Evolutionary conservation across 2,329 filamentous ascomycete genomes (phyloP).

Genomic region (Trichophyton verrucosum): DNA sequence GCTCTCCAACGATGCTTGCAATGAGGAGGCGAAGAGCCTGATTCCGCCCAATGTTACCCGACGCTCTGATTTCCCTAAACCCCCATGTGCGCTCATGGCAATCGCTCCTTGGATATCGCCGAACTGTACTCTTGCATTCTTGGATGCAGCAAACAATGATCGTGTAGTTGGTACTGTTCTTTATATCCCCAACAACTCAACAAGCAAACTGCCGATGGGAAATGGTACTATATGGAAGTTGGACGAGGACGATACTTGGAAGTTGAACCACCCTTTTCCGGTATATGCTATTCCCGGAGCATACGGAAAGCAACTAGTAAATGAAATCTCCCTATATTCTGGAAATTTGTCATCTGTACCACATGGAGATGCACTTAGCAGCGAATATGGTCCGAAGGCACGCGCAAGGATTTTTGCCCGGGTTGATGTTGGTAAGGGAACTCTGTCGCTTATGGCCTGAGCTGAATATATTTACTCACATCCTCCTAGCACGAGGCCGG

Average conservation of each 20-base stretch:
- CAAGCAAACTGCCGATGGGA: slow-evolving; percentile 51
- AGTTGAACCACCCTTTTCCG: slow-evolving; percentile 56
- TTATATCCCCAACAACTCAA: slow-evolving; percentile 38
- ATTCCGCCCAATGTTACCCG: slow-evolving; percentile 66
- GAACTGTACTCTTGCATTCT: slow-evolving; percentile 60
- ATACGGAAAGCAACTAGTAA: slow-evolving; percentile 56
- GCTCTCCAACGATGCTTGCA: slow-evolving; percentile 51
- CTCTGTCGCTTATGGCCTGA: not conserved
- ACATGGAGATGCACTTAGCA: slow-evolving; percentile 20
- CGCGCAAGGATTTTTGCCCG: slow-evolving; percentile 41
- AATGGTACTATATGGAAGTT: slow-evolving; percentile 59
- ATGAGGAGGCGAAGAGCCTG: slow-evolving; percentile 48
- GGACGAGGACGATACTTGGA: slow-evolving; percentile 59
- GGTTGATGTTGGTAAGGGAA: slow-evolving; percentile 34
- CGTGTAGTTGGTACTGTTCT: slow-evolving; percentile 49
- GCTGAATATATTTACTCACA: not conserved
- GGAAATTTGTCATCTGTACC: slow-evolving; percentile 49
- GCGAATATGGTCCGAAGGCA: slow-evolving; percentile 29
- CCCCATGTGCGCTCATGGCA: slow-evolving; percentile 62
- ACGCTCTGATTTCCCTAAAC: slow-evolving; percentile 50
- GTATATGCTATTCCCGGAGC: slow-evolving; percentile 67
- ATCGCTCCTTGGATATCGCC: slow-evolving; percentile 74
- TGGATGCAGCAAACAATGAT: slow-evolving; percentile 50
- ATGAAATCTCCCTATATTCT: slow-evolving; percentile 62
- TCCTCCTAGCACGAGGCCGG: not conserved